Evolutionary conservation across 306 rosid genomes (phyloP).

Genomic region (Dryas alaskensis): DNA sequence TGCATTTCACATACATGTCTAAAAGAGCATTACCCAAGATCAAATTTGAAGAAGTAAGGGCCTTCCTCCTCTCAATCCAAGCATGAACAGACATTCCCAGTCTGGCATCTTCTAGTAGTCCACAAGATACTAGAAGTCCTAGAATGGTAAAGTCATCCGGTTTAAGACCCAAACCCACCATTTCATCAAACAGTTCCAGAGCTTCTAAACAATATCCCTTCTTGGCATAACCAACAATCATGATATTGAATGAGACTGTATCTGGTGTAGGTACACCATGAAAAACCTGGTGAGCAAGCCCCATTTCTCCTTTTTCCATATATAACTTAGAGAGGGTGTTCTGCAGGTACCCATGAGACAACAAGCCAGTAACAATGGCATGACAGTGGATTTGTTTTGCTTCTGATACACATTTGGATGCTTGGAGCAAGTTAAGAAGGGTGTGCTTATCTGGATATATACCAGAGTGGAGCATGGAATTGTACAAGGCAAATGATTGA

Average conservation of each 20-base stretch:
- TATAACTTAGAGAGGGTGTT: slow-evolving; percentile 41
- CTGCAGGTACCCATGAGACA: slow-evolving; percentile 38
- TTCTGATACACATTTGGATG: slow-evolving; percentile 31
- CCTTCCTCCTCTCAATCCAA: slow-evolving; percentile 47
- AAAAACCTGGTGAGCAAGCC: slow-evolving; percentile 39
- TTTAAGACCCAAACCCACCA: slow-evolving; percentile 36
- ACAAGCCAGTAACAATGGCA: slow-evolving; percentile 45
- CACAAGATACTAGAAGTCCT: slow-evolving; percentile 51
- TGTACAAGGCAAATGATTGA: slow-evolving; percentile 40
- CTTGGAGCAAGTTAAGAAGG: slow-evolving; percentile 40
- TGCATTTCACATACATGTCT: slow-evolving; percentile 52
- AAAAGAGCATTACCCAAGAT: slow-evolving; percentile 55
- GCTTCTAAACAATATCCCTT: slow-evolving; percentile 36
- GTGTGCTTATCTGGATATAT: slow-evolving; percentile 46
- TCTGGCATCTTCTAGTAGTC: slow-evolving; percentile 32
- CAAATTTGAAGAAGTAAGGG: slow-evolving; percentile 38
- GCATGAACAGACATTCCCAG: slow-evolving; percentile 61
- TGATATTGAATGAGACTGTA: slow-evolving; percentile 46
- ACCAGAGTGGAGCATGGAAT: slow-evolving; percentile 37
- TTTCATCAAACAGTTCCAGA: slow-evolving; percentile 35
- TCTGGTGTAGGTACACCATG: slow-evolving; percentile 27
- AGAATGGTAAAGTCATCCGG: slow-evolving; percentile 48
- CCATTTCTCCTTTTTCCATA: slow-evolving; percentile 34
- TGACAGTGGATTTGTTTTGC: slow-evolving; percentile 50
- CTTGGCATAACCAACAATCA: slow-evolving; percentile 46